These are phyloP conservation scores for Phyllosticta paracitricarpa DNA, from an alignment of 2,329 filamentous ascomycete species.

Conservation along the genomic window DNA sequence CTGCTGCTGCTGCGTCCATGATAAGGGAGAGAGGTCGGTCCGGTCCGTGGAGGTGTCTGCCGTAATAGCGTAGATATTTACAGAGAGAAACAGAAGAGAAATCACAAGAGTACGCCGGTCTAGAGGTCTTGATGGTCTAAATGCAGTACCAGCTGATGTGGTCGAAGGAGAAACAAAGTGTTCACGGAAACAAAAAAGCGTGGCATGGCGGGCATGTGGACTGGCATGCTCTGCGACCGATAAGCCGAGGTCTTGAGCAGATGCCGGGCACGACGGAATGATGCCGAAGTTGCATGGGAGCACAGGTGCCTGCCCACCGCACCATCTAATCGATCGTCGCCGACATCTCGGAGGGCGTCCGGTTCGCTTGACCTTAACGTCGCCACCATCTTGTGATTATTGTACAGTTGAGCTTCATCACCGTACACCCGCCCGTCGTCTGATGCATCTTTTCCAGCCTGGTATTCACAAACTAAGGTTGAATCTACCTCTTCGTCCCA, in stretches of 20 bases:
- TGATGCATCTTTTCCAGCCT: too few relatives aligned
- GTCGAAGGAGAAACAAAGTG: neutral
- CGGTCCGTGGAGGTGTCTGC: neutral
- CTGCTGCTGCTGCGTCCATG: neutral
- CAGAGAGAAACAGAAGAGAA: neutral
- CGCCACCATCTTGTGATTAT: too few relatives aligned
- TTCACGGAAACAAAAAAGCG: neutral
- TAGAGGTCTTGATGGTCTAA: neutral
- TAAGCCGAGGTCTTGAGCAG: neutral
- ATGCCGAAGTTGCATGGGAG: neutral
- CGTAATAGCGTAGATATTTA: neutral
- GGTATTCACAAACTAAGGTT: too few relatives aligned
- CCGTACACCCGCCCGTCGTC: too few relatives aligned
- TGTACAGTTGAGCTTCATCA: too few relatives aligned
- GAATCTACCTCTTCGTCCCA: neutral
- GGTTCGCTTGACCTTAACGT: too few relatives aligned
- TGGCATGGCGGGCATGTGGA: neutral
- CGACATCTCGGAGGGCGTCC: neutral
- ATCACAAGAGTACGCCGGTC: neutral
- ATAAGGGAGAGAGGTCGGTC: neutral
- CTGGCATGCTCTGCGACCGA: neutral
- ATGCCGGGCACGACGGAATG: neutral
- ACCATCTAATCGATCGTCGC: neutral
- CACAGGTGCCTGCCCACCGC: too few relatives aligned
- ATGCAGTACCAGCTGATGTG: neutral